Percentiles rank a stretch among this genome's conserved stretches.
Conservation (phyloP, 352 stramenopile genomes). For the Phytophthora aleatoria region DNA sequence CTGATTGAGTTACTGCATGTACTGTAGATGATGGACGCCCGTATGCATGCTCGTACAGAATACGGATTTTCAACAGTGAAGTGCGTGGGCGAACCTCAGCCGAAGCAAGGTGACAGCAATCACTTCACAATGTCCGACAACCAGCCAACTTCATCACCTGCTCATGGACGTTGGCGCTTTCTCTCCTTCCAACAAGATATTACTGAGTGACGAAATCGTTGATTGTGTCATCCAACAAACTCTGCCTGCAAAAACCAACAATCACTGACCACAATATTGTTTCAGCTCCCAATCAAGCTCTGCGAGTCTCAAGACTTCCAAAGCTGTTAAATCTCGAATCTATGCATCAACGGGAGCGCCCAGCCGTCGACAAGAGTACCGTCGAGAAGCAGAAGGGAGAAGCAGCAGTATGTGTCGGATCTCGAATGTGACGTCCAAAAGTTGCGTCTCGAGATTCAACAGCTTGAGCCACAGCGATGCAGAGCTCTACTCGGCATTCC, state of each 20-base stretch:
- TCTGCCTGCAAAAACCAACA: not conserved
- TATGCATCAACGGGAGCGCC: not conserved
- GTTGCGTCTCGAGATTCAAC: not conserved
- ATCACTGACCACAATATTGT: not conserved
- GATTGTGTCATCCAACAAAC: not conserved
- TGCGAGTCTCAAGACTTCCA: not conserved
- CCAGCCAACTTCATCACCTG: not conserved
- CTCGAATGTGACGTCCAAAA: not conserved
- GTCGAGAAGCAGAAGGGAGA: not conserved
- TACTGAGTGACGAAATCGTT: not conserved
- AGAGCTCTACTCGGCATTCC: not conserved
- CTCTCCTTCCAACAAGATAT: not conserved
- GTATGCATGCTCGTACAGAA: not conserved
- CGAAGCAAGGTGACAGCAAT: not conserved
- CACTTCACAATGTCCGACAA: not conserved
- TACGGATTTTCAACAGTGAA: not conserved
- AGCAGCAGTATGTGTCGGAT: not conserved
- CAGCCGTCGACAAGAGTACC: not conserved
- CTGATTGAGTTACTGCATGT: too few species aligned
- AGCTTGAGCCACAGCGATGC: not conserved
- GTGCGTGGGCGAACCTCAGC: too few species aligned
- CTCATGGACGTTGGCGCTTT: not conserved
- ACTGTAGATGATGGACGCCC: too few species aligned
- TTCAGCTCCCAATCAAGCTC: not conserved
- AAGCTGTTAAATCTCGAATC: not conserved